Base-by-base conservation (phyloP, 345 rosid species). In the Dimocarpus longan region DNA sequence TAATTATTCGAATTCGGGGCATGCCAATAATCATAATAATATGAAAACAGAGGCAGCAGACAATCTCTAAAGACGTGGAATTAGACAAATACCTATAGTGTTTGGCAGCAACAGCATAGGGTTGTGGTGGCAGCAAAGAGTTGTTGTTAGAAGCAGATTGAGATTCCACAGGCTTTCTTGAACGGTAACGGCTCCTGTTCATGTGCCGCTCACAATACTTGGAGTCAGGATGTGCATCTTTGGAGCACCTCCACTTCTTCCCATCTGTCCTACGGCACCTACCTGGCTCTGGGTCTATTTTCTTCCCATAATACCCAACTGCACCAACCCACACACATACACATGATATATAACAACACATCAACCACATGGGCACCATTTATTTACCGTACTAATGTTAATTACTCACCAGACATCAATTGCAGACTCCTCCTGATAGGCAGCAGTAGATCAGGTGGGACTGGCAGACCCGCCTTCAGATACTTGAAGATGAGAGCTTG, bases 201-300 rank as follows among this genome's bases (percentile, higher is more conserved):
- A 85, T 87, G 82, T 87, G 90, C 75, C 90, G 87, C 80, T 87
- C 90, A 82, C 90, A 87, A 39, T 87, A 87, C 79, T 87, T 87
- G 86, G 91, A 85, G 87, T 84, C 88, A 0, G 92, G 90, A 80
- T 92, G 87, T 63, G 93, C 97, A 80, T 92, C 95, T 76, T 91
- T 93, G 3, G 98, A 91, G 87, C 98, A 93, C 89, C 98, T 89
- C 98, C 98, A 93, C 81, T 93, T 93, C 90, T 93, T 93, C 12
- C 98, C 97, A 71, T 93, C 97, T 0, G 95, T 91, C 83, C 98
- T 91, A 76, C 93, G 86, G 66, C 98, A 93, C 76, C 98, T 84
- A 56, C 96, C 94, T 1, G 96, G 98, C 85, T 93, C 98, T 5
- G 94, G 92, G 83, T 93, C 98, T 48, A 89, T 73, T 84, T 90